Evolutionary conservation across 2,329 filamentous ascomycete genomes (phyloP).

Genomic region (Aaosphaeria pasadenensis): DNA sequence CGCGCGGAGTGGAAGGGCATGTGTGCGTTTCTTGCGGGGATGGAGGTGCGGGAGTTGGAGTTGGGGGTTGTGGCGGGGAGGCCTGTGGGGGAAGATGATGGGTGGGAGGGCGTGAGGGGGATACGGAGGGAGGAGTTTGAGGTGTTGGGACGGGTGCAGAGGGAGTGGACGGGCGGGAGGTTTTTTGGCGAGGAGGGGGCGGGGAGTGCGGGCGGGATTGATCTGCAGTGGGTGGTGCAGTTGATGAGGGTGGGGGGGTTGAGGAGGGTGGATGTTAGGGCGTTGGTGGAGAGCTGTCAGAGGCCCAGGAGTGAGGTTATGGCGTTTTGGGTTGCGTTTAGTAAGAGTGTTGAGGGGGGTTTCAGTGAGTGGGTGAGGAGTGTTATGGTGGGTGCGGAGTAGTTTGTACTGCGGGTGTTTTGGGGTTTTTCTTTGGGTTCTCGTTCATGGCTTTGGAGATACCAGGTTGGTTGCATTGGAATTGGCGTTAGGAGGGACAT

Average conservation of each 20-base stretch:
- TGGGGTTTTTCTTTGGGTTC: too few relatives aligned
- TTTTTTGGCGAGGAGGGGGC: conserved; percentile 8
- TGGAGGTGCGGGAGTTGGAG: conserved; percentile 26
- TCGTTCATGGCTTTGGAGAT: too few relatives aligned
- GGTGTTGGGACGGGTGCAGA: conserved; percentile 22
- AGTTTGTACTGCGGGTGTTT: too few relatives aligned
- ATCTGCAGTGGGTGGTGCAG: conserved; percentile 58
- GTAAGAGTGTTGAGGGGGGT: conserved; percentile 56
- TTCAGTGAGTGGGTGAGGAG: conserved; percentile 53
- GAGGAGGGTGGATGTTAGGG: conserved; percentile 50
- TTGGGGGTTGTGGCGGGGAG: conserved; percentile 57
- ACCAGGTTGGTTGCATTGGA: too few relatives aligned
- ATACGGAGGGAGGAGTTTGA: conserved; percentile 19
- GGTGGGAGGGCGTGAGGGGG: conserved; percentile 48
- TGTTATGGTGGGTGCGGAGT: conserved; percentile 26
- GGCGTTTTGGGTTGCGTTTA: conserved; percentile 59
- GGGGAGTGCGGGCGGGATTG: conserved; percentile 17
- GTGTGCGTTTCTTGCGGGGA: conserved; percentile 47
- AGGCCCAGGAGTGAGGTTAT: conserved; percentile 53
- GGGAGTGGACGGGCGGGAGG: conserved; percentile 9
- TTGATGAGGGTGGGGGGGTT: conserved; percentile 51
- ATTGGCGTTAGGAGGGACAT: too few relatives aligned
- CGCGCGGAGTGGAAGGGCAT: conserved; percentile 55
- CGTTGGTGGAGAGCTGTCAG: conserved; percentile 55
- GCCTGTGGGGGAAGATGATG: conserved; percentile 32